Conservation (phyloP, 2,329 filamentous ascomycete genomes). For the Aureobasidium sp. region DNA sequence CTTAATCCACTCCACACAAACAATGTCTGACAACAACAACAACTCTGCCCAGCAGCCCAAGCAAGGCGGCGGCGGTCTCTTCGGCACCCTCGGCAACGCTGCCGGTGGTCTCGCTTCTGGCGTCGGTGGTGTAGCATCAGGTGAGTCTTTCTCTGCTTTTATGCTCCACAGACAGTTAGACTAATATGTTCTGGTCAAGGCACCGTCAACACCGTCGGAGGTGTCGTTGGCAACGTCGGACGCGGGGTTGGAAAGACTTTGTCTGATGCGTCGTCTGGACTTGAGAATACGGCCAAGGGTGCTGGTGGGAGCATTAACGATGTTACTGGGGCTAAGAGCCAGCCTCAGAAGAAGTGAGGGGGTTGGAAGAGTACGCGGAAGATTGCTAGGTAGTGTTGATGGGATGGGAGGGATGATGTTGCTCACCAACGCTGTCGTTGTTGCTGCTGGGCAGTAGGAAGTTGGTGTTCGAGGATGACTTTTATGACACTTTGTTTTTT, state of each 20-base stretch:
- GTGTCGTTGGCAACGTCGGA: slow-evolving; percentile 16
- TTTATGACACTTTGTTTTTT: neutral
- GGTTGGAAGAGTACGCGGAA: neutral
- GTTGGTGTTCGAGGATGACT: neutral
- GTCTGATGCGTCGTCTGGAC: slow-evolving; percentile 1
- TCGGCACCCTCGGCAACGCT: slow-evolving; percentile 1
- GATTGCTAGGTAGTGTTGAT: neutral
- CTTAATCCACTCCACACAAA: neutral
- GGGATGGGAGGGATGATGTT: neutral
- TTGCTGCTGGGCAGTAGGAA: neutral
- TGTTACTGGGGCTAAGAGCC: slow-evolving; percentile 4
- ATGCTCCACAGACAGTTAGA: neutral
- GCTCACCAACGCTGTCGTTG: too few species aligned
- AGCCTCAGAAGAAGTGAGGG: neutral
- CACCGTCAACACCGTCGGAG: slow-evolving; percentile 13
- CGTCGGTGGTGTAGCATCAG: slow-evolving; percentile 4
- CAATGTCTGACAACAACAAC: slow-evolving; percentile 15
- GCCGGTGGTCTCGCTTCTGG: slow-evolving; percentile 9
- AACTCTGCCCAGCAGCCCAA: neutral
- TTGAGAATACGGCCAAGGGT: slow-evolving; percentile 15
- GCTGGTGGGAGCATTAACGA: neutral
- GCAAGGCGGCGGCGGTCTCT: slow-evolving; percentile 1
- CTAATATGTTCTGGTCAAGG: neutral
- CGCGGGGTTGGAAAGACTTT: slow-evolving; percentile 14
- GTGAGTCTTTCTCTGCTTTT: neutral